These are phyloP conservation scores for Draba incana DNA, from an alignment of 345 rosid species.

Conservation along the genomic window DNA sequence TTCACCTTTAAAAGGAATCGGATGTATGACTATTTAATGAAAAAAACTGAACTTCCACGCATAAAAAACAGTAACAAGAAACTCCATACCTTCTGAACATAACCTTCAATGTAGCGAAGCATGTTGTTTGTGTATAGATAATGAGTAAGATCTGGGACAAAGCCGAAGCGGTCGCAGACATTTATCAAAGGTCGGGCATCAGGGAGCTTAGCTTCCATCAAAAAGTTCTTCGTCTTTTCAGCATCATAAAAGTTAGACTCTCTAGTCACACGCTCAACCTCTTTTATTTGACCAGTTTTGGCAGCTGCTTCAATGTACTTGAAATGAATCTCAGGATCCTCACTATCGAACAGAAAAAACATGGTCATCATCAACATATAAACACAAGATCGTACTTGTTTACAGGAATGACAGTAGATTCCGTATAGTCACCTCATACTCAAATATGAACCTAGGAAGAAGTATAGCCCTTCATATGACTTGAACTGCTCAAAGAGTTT, in stretches of 20 bases:
- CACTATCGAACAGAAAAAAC: slow-evolving; percentile 54
- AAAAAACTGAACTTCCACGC: neutral
- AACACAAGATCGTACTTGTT: slow-evolving; percentile 9
- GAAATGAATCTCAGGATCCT: slow-evolving; percentile 98
- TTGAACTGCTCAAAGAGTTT: slow-evolving; percentile 97
- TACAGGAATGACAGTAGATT: slow-evolving; percentile 28
- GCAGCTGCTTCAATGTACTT: slow-evolving; percentile 99
- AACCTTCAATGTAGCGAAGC: slow-evolving; percentile 99
- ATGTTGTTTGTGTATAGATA: slow-evolving; percentile 87
- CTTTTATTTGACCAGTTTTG: slow-evolving; percentile 93
- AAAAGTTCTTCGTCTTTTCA: slow-evolving; percentile 93
- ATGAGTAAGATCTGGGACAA: slow-evolving; percentile 95
- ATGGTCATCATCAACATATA: slow-evolving; percentile 25
- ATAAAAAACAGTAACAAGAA: neutral
- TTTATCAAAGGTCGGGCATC: slow-evolving; percentile 98
- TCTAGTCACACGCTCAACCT: slow-evolving; percentile 99
- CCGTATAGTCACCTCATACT: slow-evolving; percentile 72
- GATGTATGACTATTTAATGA: neutral
- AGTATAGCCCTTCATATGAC: slow-evolving; percentile 97
- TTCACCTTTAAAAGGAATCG: slow-evolving; percentile 63
- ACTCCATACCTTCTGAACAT: slow-evolving; percentile 88
- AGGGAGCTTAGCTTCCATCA: slow-evolving; percentile 99
- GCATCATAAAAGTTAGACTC: slow-evolving; percentile 96
- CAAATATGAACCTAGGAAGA: slow-evolving; percentile 94
- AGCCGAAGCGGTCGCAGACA: slow-evolving; percentile 99